Conservation (phyloP, 2,329 filamentous ascomycete species). For the Dendrostoma leiphaemia region DNA sequence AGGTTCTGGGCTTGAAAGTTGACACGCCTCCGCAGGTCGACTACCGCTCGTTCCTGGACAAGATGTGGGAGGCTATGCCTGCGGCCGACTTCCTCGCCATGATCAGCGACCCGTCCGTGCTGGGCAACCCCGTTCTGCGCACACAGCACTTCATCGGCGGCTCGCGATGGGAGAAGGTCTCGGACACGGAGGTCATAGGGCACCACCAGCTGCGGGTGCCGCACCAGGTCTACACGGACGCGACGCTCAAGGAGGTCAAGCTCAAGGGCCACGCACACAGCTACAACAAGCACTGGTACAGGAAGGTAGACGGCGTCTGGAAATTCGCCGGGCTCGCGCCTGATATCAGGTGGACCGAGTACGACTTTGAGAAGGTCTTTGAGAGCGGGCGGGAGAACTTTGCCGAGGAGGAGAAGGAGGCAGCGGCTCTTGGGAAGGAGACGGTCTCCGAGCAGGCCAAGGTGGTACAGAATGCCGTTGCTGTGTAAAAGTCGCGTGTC, state of each 20-base stretch:
- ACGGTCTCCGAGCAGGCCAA: not conserved
- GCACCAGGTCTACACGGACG: conserved; percentile 59
- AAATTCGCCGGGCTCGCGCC: conserved; percentile 58
- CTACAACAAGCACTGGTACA: conserved; percentile 56
- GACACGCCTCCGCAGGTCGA: conserved; percentile 68
- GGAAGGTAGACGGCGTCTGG: conserved; percentile 57
- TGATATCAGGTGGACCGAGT: conserved; percentile 56
- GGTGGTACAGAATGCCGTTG: conserved; percentile 10
- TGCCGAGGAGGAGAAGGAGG: conserved; percentile 25
- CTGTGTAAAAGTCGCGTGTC: not conserved
- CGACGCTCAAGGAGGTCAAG: conserved; percentile 42
- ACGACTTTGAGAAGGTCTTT: conserved; percentile 57
- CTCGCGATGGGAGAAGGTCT: conserved; percentile 55
- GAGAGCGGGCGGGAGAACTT: conserved; percentile 36
- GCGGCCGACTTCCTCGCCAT: conserved; percentile 61
- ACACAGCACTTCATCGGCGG: conserved; percentile 66
- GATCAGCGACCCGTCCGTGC: conserved; percentile 53
- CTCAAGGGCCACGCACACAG: conserved; percentile 61
- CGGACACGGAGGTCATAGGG: conserved; percentile 58
- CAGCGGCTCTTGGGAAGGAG: conserved; percentile 13
- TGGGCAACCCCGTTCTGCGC: conserved; percentile 60
- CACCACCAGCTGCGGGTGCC: conserved; percentile 61
- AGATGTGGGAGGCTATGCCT: conserved; percentile 60
- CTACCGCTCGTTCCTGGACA: conserved; percentile 64
- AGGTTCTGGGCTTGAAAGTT: too few species aligned